phyloP scores from a whole-genome alignment of 2,329 filamentous ascomycete genomes.

The Zasmidium angulare region DNA sequence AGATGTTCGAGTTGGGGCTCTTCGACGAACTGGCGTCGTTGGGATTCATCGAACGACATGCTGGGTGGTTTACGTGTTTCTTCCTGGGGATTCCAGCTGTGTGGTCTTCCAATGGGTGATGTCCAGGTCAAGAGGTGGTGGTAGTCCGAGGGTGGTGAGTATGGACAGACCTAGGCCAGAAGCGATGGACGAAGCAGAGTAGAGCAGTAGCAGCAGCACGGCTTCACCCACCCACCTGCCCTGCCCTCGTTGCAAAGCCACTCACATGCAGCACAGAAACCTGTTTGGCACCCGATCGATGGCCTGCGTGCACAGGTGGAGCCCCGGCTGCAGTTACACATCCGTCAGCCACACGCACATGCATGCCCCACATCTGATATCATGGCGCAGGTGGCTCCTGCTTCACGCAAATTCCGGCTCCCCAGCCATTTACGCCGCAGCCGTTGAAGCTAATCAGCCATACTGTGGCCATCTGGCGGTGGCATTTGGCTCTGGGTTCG shows the following conservation, averaged over 20 bases:
- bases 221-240: conserved; percentile 4
- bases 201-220: neutral
- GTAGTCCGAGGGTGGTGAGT: neutral
- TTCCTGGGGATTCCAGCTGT: neutral
- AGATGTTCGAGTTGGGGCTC: conserved; percentile 27
- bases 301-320: conserved; percentile 2
- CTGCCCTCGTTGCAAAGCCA: neutral
- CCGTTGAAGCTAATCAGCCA: neutral
- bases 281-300: conserved; percentile 21
- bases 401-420: neutral
- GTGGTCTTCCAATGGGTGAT: neutral
- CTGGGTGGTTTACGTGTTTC: neutral
- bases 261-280: conserved; percentile 13
- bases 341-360: neutral
- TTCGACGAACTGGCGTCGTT: conserved; percentile 28
- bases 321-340: conserved; percentile 7
- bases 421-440: neutral
- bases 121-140: neutral
- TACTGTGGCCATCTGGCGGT: conserved; percentile 5
- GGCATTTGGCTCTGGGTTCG: conserved; percentile 21
- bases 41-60: conserved; percentile 21
- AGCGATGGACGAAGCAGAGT: neutral
- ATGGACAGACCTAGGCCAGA: neutral
- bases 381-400: no score
- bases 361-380: no score